Evolutionary conservation across 2,329 filamentous ascomycete genomes (phyloP), one percentile per base, ranked within the genome.

Genomic region (Aureobasidium sp.): DNA sequence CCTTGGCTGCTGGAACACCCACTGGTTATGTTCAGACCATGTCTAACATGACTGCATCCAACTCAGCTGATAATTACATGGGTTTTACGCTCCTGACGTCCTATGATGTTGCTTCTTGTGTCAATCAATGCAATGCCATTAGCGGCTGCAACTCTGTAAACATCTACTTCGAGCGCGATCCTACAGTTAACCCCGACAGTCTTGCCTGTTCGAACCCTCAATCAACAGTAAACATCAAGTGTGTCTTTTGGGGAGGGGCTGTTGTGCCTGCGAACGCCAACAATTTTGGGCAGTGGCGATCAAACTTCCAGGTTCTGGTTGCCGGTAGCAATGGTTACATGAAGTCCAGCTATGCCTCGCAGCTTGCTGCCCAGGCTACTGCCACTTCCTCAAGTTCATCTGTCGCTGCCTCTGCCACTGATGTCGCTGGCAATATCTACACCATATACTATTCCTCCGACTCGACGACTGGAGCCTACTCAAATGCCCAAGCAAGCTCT

Each of bases 91-190:
- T 62, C 20, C 48, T 64, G 2, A 29, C 37, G 9, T 23, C 55
- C 3, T 63, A 64, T 44, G 63, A 62, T 39, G 34, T 57, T 15
- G 17, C 13, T 5, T 37, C 39, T 20, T 66, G 65, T 48, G 64
- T 58, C 15, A 6, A 20, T 1, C 26, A 51, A 23, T 65, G 64
- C 52, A 48, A 50, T n/a, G 44, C 48, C 17, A 64, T 62, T 13
- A 44, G 51, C 36, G 64, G 63, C n/a, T 67, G 64, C 50, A 56
- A 56, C 15, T 42, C 48, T 5, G 59, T 66, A 47, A 67, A 66
- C 53, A 60, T 66, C 29, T 63, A 71, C 65, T 66, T 69, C 48
- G 72, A 74, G 61, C 69, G 74, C 44, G 71, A 75, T 60, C 74
- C 75, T 7, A 67, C 65, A 5, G 26, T 53, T 12, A 53, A 39